Base-by-base conservation (phyloP, 192 early-diverging fungal species). In the Backusella tuberculispora region DNA sequence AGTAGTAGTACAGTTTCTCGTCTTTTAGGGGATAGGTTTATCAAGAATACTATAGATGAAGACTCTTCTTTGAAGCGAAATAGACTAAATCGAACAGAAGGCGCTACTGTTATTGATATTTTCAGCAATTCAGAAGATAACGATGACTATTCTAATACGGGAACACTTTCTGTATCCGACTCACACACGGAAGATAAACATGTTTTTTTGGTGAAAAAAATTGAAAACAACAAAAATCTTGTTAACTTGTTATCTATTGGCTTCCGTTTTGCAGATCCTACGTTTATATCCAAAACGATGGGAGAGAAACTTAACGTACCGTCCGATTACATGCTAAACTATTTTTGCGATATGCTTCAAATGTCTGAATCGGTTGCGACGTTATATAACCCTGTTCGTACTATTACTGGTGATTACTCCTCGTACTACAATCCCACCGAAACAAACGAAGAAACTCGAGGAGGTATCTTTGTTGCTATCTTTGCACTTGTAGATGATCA, bases 141-240 rank as follows among this genome's bases (percentile, higher is more conserved):
- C 9, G 53, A 60, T 4, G 10, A 5, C 10, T 24, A 24, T 26
- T 60, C 19, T n/a, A 12, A 66, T 8, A 2, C 64, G 15, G 43
- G 17, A 6, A 17, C 13, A 24, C 26, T 69, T 2, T 43, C 68
- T 24, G 26, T 69, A 8, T 26, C 19, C 2, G 45, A 69, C 3
- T 47, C 68, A 15, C 42, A 69, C 14, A 29, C 26, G 21, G 45
- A 69, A 34, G 68, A 69, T 17, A 69, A 29, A 24, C 68, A 77
- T 45, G 71, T 84, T 21, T 81, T 84, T 24, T 46, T 84, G 9
- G 83, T 84, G 26, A 69, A 73, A 37, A 74, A 82, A 38, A 5
- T 84, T 12, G 63, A 48, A 21, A 45, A 17, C 1, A 66, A 64
- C 29, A 72, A 69, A 56, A 60, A 48, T 10, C 40, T 66, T 2